Conservation (phyloP, 2,329 filamentous ascomycete genomes). For the Venturia aucupariae region DNA sequence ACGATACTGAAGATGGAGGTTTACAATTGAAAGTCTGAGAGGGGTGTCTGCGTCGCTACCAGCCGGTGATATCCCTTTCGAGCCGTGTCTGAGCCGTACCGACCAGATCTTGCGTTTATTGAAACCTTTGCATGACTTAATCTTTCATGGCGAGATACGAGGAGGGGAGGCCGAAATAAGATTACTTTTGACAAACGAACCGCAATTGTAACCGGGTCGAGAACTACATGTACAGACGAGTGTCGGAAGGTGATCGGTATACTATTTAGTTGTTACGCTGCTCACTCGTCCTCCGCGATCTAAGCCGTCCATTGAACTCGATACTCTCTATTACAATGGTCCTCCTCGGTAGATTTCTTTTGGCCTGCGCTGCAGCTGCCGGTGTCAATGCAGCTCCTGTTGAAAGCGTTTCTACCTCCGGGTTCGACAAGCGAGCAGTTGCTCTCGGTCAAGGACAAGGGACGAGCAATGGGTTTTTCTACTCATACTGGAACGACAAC, state of each 20-base stretch:
- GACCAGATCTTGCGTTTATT: not conserved
- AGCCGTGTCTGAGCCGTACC: not conserved
- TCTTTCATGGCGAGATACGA: not conserved
- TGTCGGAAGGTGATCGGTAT: no score
- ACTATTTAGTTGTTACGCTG: no score
- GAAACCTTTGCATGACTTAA: not conserved
- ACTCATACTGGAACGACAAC: slow-evolving; percentile 40
- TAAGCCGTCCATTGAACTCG: not conserved
- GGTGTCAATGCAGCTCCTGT: not conserved
- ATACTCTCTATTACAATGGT: not conserved
- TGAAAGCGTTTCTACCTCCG: not conserved
- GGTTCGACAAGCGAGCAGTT: not conserved
- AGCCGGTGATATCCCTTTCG: no score
- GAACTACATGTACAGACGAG: not conserved
- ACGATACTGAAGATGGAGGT: not conserved
- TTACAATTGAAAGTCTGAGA: not conserved
- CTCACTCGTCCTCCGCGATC: no score
- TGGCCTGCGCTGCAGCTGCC: not conserved
- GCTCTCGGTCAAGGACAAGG: slow-evolving; percentile 19
- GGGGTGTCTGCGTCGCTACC: no score
- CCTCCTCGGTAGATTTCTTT: slow-evolving; percentile 29
- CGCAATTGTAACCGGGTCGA: not conserved
- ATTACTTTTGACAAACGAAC: not conserved
- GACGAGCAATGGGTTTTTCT: slow-evolving; percentile 34
- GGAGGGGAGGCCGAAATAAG: not conserved